Evolutionary conservation across 2,329 filamentous ascomycete species (phyloP).

Genomic region (Fonsecaea pedrosoi): DNA sequence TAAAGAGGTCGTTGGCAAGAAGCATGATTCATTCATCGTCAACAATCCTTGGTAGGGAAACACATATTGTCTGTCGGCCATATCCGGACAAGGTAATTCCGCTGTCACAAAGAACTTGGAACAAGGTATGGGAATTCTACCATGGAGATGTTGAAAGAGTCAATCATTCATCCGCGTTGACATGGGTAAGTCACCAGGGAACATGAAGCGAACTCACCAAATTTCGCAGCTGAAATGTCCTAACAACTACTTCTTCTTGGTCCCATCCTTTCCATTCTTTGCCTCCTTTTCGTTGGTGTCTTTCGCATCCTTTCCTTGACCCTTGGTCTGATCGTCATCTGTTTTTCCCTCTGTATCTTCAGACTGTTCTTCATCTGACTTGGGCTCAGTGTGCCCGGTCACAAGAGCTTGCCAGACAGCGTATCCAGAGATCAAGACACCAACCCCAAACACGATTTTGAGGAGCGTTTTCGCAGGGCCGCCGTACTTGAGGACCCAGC

Average conservation of each 20-base stretch:
- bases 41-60: background rate
- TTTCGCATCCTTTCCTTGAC: slow-evolving; percentile 13
- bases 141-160: background rate
- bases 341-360: slow-evolving; percentile 15
- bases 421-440: slow-evolving; percentile 15
- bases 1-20: background rate
- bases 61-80: background rate
- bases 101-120: too few species aligned
- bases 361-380: slow-evolving; percentile 11
- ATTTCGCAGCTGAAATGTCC: background rate
- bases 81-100: background rate
- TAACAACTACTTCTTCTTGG: background rate
- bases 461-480: slow-evolving; percentile 71
- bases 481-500: slow-evolving; percentile 32
- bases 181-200: background rate
- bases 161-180: background rate
- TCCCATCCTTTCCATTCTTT: slow-evolving; percentile 11
- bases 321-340: slow-evolving; percentile 17
- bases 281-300: slow-evolving; percentile 7
- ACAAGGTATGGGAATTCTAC: background rate
- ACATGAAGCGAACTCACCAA: background rate
- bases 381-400: slow-evolving; percentile 22
- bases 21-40: background rate
- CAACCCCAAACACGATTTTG: slow-evolving; percentile 65
- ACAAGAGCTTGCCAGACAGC: slow-evolving; percentile 26